Evolutionary conservation across 805 yeast genomes (phyloP).

Genomic region (Kodamaea kaohsiungensis): DNA sequence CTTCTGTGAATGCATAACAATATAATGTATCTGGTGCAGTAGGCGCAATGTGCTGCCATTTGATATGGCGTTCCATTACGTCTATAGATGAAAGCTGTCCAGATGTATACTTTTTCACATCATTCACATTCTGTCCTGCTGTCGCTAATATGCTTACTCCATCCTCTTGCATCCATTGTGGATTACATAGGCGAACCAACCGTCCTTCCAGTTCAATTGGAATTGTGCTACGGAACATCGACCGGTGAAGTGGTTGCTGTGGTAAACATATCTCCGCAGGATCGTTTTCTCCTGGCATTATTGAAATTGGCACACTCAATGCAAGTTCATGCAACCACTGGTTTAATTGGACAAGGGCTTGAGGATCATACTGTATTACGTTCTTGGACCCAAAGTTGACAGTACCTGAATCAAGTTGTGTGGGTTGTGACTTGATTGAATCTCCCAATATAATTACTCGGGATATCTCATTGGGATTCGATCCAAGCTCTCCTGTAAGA

Average conservation of each 20-base stretch:
- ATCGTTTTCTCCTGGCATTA: constrained; percentile 85
- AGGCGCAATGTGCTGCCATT: constrained; percentile 88
- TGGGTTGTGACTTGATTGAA: constrained; percentile 45
- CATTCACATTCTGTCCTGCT: constrained; percentile 83
- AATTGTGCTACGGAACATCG: constrained; percentile 57
- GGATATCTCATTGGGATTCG: constrained; percentile 32
- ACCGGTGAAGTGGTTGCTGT: constrained; percentile 84
- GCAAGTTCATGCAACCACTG: constrained; percentile 56
- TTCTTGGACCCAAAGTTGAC: constrained; percentile 54
- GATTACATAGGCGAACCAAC: constrained; percentile 54
- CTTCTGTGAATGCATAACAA: constrained; percentile 76
- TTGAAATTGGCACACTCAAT: constrained; percentile 61
- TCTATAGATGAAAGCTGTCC: constrained; percentile 33
- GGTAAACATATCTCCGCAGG: constrained; percentile 86
- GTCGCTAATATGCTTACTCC: constrained; percentile 66
- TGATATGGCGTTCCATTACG: constrained; percentile 61
- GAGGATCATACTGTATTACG: constrained; percentile 50
- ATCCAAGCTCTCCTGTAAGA: constrained; percentile 67
- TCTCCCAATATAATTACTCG: constrained; percentile 74
- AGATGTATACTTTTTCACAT: constrained; percentile 55
- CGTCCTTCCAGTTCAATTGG: constrained; percentile 34
- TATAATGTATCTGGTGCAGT: constrained; percentile 96
- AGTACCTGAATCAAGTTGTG: constrained; percentile 26
- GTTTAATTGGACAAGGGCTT: constrained; percentile 58
- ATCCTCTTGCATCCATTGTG: constrained; percentile 56